Conservation (phyloP, 1,139 yeast genomes). For the Pichia sp. region DNA sequence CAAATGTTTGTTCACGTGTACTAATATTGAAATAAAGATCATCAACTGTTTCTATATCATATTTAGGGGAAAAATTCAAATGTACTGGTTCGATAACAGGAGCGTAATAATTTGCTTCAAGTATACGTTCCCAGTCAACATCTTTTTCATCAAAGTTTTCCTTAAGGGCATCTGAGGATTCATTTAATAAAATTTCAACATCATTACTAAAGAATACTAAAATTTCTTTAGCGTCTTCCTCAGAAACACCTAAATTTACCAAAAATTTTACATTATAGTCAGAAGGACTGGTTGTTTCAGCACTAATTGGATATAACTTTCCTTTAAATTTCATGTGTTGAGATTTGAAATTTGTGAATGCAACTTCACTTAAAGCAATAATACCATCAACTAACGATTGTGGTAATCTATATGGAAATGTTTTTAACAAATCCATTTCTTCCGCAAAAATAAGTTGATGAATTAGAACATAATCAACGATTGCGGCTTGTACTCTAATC, state of each 20-base stretch:
- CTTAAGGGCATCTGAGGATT: constrained; percentile 24
- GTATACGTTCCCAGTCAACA: constrained; percentile 4
- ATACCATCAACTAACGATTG: constrained; percentile 34
- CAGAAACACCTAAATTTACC: constrained; percentile 36
- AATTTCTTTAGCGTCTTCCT: constrained; percentile 36
- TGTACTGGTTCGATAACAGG: constrained; percentile 26
- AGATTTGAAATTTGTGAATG: constrained; percentile 28
- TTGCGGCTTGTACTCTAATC: constrained; percentile 37
- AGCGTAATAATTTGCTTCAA: constrained; percentile 19
- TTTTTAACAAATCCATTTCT: constrained; percentile 17
- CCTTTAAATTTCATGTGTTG: constrained; percentile 29
- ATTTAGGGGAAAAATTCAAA: constrained; percentile 32
- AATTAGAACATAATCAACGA: constrained; percentile 36
- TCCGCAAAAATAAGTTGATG: constrained; percentile 29
- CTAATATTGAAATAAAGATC: constrained; percentile 36
- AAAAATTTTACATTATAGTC: constrained; percentile 45
- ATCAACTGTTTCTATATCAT: constrained; percentile 29
- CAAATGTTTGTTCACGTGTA: constrained; percentile 33
- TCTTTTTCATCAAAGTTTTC: constrained; percentile 27
- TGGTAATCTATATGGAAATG: constrained; percentile 27
- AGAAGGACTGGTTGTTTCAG: constrained; percentile 47
- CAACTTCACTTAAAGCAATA: constrained; percentile 33
- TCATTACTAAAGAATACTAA: constrained; percentile 27
- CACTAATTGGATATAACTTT: constrained; percentile 38
- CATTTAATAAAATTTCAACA: constrained; percentile 16